Base-by-base conservation (phyloP, 2,329 filamentous ascomycete species). In the Coleophoma eucalyptorum region DNA sequence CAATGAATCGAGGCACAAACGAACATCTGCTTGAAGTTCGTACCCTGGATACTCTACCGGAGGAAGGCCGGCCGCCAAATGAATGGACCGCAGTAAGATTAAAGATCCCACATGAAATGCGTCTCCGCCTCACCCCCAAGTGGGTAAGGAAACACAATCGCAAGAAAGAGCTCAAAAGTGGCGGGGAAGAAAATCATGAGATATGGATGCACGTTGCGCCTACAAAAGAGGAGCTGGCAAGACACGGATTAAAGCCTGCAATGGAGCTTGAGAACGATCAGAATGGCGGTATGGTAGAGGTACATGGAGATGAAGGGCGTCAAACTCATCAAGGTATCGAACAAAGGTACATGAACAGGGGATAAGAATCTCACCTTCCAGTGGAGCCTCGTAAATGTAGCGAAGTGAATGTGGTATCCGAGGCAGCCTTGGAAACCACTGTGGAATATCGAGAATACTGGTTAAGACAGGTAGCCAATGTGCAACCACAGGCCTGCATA, bases 81-180 rank as follows among this genome's bases (percentile, higher is more conserved):
- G 81, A 81, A 60, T 84, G 74, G 70, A 79, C 80, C 34, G 83
- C 79, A 0, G 72, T 77, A 42, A 69, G 78, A 42, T 68, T 86
- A 46, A 76, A 74, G 58, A 80, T 87, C 38, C 72, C 74, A 20
- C 74, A 86, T 58, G 80, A 87, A 57, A 75, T 81, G 55, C 67
- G 72, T 26, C 73, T 74, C 41, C 68, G 82, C 16, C 46, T 80
- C 16, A 71, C 40, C 16, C 55, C 57, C n/a, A 12, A 32, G 4
- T 59, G 43, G 47, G 35, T 50, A 18, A 8, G 51, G 12, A 18
- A 69, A 61, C 55, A 77, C 49, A 69, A 69, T 48, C 67, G 43
- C 37, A 55, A 50, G 18, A 53, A 50, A 44, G 32, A 19, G 37
- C 20, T 72, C 50, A 68, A 70, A 51, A 52, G 66, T 11, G 61